These are phyloP conservation scores for Xylariaceae sp. DNA, from an alignment of 2,329 filamentous ascomycete genomes.

Conservation along the genomic window DNA sequence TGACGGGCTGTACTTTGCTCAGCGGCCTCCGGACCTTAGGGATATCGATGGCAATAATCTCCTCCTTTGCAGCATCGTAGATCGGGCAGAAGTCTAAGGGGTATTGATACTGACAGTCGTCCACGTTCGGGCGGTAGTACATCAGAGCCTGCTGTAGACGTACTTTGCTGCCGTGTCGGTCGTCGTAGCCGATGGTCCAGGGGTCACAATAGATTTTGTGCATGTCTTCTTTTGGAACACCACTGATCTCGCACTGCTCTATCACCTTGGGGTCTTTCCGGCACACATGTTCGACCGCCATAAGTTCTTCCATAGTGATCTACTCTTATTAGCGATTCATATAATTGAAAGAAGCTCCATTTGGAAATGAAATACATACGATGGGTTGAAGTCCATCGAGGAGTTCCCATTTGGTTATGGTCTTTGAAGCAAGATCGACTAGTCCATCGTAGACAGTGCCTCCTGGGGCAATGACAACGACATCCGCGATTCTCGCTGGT, in stretches of 20 bases:
- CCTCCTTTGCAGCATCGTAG: conserved; percentile 73
- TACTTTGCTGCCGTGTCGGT: conserved; percentile 74
- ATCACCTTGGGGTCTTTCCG: conserved; percentile 81
- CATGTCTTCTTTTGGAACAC: conserved; percentile 80
- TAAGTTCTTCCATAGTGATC: conserved; percentile 89
- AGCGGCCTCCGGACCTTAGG: conserved; percentile 73
- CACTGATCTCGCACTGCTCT: conserved; percentile 80
- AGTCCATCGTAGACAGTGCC: conserved; percentile 81
- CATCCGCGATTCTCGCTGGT: conserved; percentile 71
- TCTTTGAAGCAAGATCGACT: conserved; percentile 65
- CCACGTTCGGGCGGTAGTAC: conserved; percentile 85
- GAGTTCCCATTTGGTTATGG: conserved; percentile 70
- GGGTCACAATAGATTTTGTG: conserved; percentile 94
- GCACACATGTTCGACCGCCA: conserved; percentile 71
- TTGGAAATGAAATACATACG: conserved; percentile 39
- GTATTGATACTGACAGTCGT: conserved; percentile 87
- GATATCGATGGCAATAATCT: conserved; percentile 80
- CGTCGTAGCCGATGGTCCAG: conserved; percentile 94
- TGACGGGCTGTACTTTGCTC: conserved; percentile 66
- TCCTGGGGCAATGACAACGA: conserved; percentile 74
- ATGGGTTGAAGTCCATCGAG: conserved; percentile 77
- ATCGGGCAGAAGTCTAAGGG: conserved; percentile 94
- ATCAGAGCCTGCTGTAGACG: conserved; percentile 89
- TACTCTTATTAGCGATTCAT: conserved; percentile 27
- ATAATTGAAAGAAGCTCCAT: no score